Evolutionary conservation across 345 rosid genomes (phyloP).

Genomic region (Schrenkiella parvula): DNA sequence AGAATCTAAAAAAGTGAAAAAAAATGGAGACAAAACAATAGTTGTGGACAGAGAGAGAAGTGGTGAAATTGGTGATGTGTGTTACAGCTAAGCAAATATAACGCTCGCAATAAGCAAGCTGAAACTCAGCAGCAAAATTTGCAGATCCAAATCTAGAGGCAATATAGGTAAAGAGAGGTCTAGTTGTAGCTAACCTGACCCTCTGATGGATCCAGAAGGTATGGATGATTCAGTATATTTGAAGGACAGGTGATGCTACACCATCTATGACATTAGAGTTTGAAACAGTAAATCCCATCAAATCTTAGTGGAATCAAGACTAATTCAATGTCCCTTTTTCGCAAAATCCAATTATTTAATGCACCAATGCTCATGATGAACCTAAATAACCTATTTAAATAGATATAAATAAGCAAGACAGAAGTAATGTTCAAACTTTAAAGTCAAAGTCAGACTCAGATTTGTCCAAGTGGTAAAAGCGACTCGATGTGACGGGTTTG

Average conservation of each 20-base stretch:
- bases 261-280: constrained; percentile 22
- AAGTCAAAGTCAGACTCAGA: constrained; percentile 36
- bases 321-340: constrained; percentile 13
- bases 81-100: constrained; percentile 29
- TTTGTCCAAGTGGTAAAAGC: constrained; percentile 25
- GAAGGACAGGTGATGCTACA: constrained; percentile 37
- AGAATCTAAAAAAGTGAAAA: background rate
- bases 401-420: constrained; percentile 27
- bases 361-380: constrained; percentile 30
- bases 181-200: constrained; percentile 23
- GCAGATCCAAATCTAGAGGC: constrained; percentile 31
- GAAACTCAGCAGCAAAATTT: constrained; percentile 15
- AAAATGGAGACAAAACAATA: constrained; percentile 19
- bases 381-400: constrained; percentile 22
- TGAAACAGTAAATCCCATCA: constrained; percentile 29
- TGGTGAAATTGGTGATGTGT: constrained; percentile 2
- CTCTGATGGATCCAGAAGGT: constrained; percentile 28
- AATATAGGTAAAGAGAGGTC: constrained; percentile 19
- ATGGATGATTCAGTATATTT: constrained; percentile 27
- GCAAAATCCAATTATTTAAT: constrained; percentile 16
- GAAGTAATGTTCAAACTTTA: constrained; percentile 27
- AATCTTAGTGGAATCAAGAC: constrained; percentile 17
- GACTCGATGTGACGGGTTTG: constrained; percentile 29
- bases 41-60: background rate
- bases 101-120: constrained; percentile 32